phyloP scores from a whole-genome alignment of 352 stramenopile species.

The Vaucheria bursata region DNA sequence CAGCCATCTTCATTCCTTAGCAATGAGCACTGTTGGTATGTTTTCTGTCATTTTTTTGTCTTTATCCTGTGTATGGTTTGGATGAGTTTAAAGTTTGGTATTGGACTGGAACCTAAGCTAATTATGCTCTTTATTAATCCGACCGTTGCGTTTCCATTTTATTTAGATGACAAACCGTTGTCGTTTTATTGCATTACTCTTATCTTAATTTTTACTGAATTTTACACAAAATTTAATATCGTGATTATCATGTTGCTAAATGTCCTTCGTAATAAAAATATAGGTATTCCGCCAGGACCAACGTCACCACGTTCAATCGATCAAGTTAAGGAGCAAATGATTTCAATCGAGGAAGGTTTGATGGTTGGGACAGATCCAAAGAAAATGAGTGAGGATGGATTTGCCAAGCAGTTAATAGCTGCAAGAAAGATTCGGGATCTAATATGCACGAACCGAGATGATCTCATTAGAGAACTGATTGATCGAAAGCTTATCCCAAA shows the following conservation, averaged over 20 bases:
- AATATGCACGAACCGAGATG: constrained; percentile 30
- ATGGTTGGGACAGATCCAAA: neutral
- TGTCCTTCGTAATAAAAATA: neutral
- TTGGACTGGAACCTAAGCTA: neutral
- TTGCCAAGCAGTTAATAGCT: constrained; percentile 9
- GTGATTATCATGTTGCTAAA: neutral
- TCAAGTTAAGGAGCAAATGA: neutral
- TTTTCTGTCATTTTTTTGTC: neutral
- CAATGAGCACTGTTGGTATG: constrained; percentile 2
- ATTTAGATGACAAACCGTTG: neutral
- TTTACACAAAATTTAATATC: neutral
- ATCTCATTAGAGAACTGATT: constrained; percentile 54
- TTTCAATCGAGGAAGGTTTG: neutral
- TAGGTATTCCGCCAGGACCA: neutral
- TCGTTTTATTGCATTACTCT: neutral
- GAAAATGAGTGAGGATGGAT: neutral
- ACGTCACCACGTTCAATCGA: neutral
- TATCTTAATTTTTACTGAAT: neutral
- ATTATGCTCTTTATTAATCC: neutral
- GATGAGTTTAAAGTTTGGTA: neutral
- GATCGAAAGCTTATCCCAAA: constrained; percentile 57
- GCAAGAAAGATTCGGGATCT: constrained; percentile 26
- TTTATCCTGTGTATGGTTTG: neutral
- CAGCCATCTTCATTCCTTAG: constrained; percentile 4
- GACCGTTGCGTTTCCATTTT: neutral